Base-by-base conservation (phyloP, 805 yeast species). In the Kazachstania kunashirensis region DNA sequence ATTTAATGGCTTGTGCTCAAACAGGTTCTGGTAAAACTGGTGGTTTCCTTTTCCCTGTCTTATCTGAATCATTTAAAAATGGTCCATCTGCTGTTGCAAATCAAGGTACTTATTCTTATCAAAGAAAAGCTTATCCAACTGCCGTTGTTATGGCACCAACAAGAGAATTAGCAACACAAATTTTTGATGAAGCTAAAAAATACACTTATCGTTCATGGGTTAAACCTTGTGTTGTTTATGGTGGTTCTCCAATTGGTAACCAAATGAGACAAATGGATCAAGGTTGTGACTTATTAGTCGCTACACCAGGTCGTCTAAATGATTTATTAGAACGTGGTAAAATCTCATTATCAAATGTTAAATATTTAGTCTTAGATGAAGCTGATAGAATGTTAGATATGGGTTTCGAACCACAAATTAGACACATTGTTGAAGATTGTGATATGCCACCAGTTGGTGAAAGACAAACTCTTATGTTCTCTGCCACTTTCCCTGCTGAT, bases 371-470 rank as follows among this genome's bases (percentile, higher is more conserved):
- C 36, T 74, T 92, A 50, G 98, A 89, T 67, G 98, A 89, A 74
- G 98, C 98, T 59, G 98, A 92, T 69, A 84, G 98, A 73, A 92
- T 92, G 98, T 79, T 92, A 69, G 98, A 92, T 77, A 92, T 92
- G 97, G 98, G 98, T 75, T 92, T 92, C 70, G 98, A 92, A 72
- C 96, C 96, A 48, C 98, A 92, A 74, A 92, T 92, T 61, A 84
- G 98, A 76, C 83, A 86, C 63, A 89, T 92, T 58, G 98, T 92
- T 45, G 94, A 89, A 66, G 94, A 83, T 49, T 88, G 94, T 71
- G 97, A 86, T 63, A 92, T 92, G 98, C 96, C 99, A 45, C 78
- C 71, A 47, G 94, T 84, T 39, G 69, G 74, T 43, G 73, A 81
- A 54, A 82, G 99, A 71, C 98, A 92, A 70, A 92, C 99, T 27